A percentile compares a stretch with the other conserved stretches of the same genome.
Conservation (phyloP, 2,329 filamentous ascomycete species). For the Uncinocarpus reesii region DNA sequence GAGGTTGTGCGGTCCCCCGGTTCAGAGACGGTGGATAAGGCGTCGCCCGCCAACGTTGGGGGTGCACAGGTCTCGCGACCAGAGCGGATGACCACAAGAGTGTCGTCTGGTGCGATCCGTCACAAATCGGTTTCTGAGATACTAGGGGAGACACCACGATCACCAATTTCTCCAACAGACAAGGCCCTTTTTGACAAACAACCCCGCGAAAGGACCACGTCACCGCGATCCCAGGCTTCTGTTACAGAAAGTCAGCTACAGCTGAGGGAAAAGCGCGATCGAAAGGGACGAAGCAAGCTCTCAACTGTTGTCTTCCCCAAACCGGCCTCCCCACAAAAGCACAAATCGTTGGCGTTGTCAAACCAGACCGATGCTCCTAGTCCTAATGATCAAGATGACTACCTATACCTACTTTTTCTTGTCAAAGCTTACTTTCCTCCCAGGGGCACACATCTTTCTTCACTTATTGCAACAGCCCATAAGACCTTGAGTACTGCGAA, state of each 20-base stretch:
- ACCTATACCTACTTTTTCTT: slow-evolving; percentile 54
- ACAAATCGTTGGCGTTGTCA: slow-evolving; percentile 30
- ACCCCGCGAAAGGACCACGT: slow-evolving; percentile 21
- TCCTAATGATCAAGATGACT: slow-evolving; percentile 44
- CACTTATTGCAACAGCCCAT: slow-evolving; percentile 68
- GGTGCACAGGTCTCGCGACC: slow-evolving; percentile 25
- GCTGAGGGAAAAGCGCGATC: slow-evolving; percentile 44
- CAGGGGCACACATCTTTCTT: slow-evolving; percentile 47
- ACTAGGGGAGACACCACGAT: slow-evolving; percentile 47
- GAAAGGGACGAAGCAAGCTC: slow-evolving; percentile 51
- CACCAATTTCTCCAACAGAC: slow-evolving; percentile 12
- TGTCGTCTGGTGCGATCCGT: slow-evolving; percentile 58
- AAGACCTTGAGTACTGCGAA: slow-evolving; percentile 85
- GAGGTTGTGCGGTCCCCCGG: background rate
- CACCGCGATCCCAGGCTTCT: slow-evolving; percentile 22
- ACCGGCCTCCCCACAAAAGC: slow-evolving; percentile 44
- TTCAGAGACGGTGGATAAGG: background rate
- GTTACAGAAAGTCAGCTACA: slow-evolving; percentile 4
- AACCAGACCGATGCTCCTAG: slow-evolving; percentile 29
- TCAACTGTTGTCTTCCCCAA: slow-evolving; percentile 73
- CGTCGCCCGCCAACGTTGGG: background rate
- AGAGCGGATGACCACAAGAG: slow-evolving; percentile 56
- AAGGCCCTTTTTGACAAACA: slow-evolving; percentile 25
- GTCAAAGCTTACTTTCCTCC: slow-evolving; percentile 49
- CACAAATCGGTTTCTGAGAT: slow-evolving; percentile 67